Conservation (phyloP, 805 yeast genomes). For the Zygosaccharomyces bisporus region DNA sequence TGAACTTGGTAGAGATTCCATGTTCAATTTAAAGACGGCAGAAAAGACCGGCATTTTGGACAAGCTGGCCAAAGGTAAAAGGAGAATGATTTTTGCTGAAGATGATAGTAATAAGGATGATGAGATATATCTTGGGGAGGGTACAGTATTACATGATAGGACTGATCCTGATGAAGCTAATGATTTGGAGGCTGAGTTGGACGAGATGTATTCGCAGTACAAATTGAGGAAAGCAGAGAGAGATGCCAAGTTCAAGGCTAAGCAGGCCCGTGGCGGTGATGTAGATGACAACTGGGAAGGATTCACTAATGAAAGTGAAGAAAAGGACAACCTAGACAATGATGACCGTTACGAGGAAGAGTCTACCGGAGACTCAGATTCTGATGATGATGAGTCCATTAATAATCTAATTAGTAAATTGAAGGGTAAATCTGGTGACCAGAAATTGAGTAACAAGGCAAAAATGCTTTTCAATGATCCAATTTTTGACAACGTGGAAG, state of each 20-base stretch:
- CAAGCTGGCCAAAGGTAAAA: conserved; percentile 73
- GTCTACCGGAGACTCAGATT: conserved; percentile 46
- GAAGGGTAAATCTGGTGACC: conserved; percentile 44
- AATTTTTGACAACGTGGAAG: conserved; percentile 48
- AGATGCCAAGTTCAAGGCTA: conserved; percentile 66
- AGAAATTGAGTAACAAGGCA: conserved; percentile 41
- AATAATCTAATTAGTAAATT: conserved; percentile 53
- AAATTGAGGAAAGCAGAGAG: conserved; percentile 64
- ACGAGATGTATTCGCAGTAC: conserved; percentile 72
- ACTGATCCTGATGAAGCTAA: conserved; percentile 50
- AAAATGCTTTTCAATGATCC: conserved; percentile 49
- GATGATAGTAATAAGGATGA: conserved; percentile 53
- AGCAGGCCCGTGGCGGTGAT: conserved; percentile 67
- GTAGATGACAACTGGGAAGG: conserved; percentile 81
- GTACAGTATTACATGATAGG: conserved; percentile 33
- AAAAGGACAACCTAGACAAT: conserved; percentile 37
- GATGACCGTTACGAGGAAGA: conserved; percentile 41
- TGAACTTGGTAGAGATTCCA: conserved; percentile 66
- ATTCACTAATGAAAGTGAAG: conserved; percentile 48
- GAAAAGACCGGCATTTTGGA: conserved; percentile 80
- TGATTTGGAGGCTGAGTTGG: conserved; percentile 75
- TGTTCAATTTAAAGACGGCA: conserved; percentile 81
- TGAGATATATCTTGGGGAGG: conserved; percentile 54
- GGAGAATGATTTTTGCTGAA: conserved; percentile 52
- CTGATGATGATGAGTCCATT: conserved; percentile 73